A percentile compares a stretch with the other conserved stretches of the same genome.
phyloP scores from a whole-genome alignment of 2,329 filamentous ascomycete species.

The Berkeleyomyces rouxiae region DNA sequence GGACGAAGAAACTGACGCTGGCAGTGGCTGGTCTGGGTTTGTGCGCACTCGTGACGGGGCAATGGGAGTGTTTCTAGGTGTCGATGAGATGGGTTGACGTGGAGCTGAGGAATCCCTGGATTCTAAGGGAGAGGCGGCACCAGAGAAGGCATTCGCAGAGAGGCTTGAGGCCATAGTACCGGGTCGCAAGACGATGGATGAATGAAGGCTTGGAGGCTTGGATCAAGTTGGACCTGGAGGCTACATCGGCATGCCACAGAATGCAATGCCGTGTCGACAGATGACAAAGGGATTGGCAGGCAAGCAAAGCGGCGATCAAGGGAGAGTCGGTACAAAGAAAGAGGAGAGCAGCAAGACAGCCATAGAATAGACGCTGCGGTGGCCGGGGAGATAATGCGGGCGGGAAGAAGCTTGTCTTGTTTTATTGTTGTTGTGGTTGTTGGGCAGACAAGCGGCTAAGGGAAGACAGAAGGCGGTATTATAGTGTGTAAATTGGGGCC shows the following conservation, averaged over 20 bases:
- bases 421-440: not conserved
- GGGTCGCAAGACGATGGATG: not conserved
- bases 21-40: constrained; percentile 27
- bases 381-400: too few species aligned
- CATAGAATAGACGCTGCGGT: too few species aligned
- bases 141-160: constrained; percentile 8
- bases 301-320: not conserved
- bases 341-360: too few species aligned
- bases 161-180: constrained; percentile 8
- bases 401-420: not conserved
- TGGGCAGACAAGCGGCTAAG: constrained; percentile 2
- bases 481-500: not conserved
- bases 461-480: not conserved
- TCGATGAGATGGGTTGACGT: constrained; percentile 23
- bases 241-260: not conserved
- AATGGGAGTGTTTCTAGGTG: constrained; percentile 22
- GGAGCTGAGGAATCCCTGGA: constrained; percentile 34
- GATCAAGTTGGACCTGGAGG: not conserved
- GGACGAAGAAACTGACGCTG: not conserved
- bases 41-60: constrained; percentile 40
- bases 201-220: too few species aligned
- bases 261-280: constrained; percentile 2
- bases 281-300: not conserved
- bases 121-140: constrained; percentile 21
- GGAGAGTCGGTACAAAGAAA: not conserved